Percentiles rank a stretch among this genome's conserved stretches.
These are phyloP conservation scores for Alternaria solani DNA, from an alignment of 2,329 filamentous ascomycete genomes.

Conservation along the genomic window DNA sequence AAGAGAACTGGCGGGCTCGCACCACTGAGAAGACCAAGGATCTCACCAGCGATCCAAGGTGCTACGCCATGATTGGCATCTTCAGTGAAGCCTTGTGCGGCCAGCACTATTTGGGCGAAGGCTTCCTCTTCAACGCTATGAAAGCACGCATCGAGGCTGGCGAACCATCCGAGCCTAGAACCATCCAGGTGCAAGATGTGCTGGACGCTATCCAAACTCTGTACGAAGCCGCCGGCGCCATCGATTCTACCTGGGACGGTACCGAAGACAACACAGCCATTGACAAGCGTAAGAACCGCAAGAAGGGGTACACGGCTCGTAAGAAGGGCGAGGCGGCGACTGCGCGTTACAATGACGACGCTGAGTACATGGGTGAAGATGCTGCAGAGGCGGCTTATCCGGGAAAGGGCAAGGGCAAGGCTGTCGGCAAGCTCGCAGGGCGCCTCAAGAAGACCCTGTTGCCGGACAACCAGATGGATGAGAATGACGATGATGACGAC, in stretches of 20 bases:
- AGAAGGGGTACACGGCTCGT: neutral
- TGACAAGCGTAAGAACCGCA: neutral
- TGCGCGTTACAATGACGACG: neutral
- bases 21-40: too few species aligned
- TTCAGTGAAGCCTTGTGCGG: neutral
- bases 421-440: neutral
- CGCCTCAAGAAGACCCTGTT: neutral
- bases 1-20: too few species aligned
- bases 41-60: too few species aligned
- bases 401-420: conserved; percentile 2
- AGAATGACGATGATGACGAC: neutral
- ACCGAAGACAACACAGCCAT: neutral
- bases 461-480: neutral
- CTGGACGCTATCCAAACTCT: neutral
- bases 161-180: too few species aligned
- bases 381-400: neutral
- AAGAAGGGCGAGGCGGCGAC: neutral
- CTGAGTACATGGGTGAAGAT: neutral
- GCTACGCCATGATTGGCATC: too few species aligned
- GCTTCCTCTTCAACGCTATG: neutral
- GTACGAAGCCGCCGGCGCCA: neutral
- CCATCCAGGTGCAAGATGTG: neutral
- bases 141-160: too few species aligned
- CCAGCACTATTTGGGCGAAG: neutral
- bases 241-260: neutral